phyloP scores from a whole-genome alignment of 1,284 basidiomycete genomes.

The Caloboletus inedulis region DNA sequence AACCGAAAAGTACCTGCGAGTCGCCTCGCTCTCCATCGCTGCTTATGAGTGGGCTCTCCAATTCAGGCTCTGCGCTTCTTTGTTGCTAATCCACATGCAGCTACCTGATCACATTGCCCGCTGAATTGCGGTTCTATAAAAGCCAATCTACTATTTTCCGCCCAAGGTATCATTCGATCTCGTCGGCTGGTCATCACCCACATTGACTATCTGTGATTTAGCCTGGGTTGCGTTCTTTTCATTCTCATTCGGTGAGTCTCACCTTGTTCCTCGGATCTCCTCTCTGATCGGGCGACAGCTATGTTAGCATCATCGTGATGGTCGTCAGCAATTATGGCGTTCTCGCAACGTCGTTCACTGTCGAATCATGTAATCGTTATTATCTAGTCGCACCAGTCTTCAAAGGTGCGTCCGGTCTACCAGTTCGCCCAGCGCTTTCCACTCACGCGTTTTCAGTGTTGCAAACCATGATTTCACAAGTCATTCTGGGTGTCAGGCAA shows the following conservation, averaged over 20 bases:
- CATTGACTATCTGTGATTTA: constrained; percentile 6
- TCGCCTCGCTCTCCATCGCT: constrained; percentile 33
- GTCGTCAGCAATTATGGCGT: constrained; percentile 39
- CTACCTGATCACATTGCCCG: constrained; percentile 41
- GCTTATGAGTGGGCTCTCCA: constrained; percentile 28
- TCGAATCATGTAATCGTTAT: constrained; percentile 27
- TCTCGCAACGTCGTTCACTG: constrained; percentile 34
- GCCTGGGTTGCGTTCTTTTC: constrained; percentile 36
- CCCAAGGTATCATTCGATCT: constrained; percentile 25
- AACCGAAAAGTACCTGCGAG: constrained; percentile 30
- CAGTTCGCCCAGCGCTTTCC: neutral
- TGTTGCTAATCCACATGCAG: constrained; percentile 20
- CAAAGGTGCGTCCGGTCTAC: constrained; percentile 30
- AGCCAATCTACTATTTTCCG: constrained; percentile 31
- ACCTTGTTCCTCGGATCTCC: neutral
- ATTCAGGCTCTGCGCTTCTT: neutral
- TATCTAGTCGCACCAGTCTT: constrained; percentile 32
- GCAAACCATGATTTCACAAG: constrained; percentile 37
- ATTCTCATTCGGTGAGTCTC: constrained; percentile 37
- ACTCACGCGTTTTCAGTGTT: constrained; percentile 19
- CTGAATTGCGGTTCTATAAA: constrained; percentile 41
- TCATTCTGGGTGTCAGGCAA: constrained; percentile 33
- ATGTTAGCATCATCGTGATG: constrained; percentile 38
- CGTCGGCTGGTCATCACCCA: neutral
- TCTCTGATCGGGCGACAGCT: constrained; percentile 30